phyloP scores from a whole-genome alignment of 23 red algal genomes.

The Gracilaria vermiculophylla region DNA sequence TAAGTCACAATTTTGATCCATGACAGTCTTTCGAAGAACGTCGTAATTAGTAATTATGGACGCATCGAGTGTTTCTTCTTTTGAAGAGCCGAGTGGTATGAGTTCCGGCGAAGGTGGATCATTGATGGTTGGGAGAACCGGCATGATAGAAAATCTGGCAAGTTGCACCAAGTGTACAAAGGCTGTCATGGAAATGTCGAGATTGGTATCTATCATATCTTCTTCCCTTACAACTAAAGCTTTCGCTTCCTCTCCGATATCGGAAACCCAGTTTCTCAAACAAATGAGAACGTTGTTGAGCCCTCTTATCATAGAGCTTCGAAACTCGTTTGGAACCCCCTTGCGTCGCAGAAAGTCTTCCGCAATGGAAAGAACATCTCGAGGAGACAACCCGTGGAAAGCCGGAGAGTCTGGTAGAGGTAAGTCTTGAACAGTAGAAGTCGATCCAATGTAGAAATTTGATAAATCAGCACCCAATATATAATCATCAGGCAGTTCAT shows the following conservation, averaged over 20 bases:
- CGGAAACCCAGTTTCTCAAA: conserved; percentile 12
- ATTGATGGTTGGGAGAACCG: background rate
- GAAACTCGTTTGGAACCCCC: background rate
- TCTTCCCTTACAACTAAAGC: background rate
- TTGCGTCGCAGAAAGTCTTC: background rate
- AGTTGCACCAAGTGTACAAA: background rate
- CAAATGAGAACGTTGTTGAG: background rate
- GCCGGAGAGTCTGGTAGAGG: conserved; percentile 2
- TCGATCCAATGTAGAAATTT: background rate
- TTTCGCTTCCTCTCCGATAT: conserved; percentile 14
- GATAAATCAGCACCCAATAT: conserved; percentile 42
- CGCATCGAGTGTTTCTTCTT: conserved; percentile 5
- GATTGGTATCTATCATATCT: background rate
- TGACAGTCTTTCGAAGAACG: background rate
- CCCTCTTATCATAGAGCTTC: background rate
- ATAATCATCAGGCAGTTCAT: conserved; percentile 10
- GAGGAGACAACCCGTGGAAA: conserved; percentile 6
- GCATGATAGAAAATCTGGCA: conserved; percentile 17
- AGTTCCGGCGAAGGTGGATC: conserved; percentile 11
- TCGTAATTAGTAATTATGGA: background rate
- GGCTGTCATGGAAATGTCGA: background rate
- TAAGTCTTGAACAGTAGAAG: conserved; percentile 35
- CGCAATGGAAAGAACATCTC: conserved; percentile 11
- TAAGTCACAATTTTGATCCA: background rate
- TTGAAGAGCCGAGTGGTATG: conserved; percentile 34